Evolutionary conservation across 2,329 filamentous ascomycete species (phyloP), one percentile per base, ranked within the genome.

Genomic region (Pseudogymnoascus sp.): DNA sequence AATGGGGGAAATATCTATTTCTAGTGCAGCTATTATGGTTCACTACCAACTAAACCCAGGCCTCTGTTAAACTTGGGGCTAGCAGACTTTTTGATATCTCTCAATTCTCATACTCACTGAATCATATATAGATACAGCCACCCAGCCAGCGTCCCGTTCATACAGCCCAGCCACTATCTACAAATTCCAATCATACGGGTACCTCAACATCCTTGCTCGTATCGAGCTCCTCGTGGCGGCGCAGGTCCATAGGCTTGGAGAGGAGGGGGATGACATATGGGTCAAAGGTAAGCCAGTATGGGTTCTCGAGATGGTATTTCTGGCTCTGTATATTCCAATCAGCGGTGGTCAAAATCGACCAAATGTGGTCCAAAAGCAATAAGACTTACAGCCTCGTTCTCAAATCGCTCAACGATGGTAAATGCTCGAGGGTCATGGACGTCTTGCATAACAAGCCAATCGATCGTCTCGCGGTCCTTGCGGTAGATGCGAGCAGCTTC

Each of bases 381-480:
- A 40, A 13, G 10, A 77, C 81, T 63, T 72, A 86, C 83, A 59
- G 76, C 77, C 72, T 90, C 88, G 64, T 86, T 79, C 69, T 82
- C 80, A 74, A 89, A 91, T 33, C 88, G 78, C 76, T 91, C 88
- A 55, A 91, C 87, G 68, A 91, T 88, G 58, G 85, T 89, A 74
- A 91, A 91, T 59, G 86, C 84, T 63, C 86, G 79, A 48, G 80
- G 79, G 72, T 90, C 87, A 68, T 82, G 78, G 63, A 85, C 80
- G 69, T 86, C 85, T 76, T 90, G 88, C 88, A 90, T 90, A 65
- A 91, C 87, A 74, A 89, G 84, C 88, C 88, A 90, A 52, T 78
- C 81, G 63, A 87, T 70, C 0, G 83, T 89, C 77, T 90, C 88
- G 70, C 83, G 83, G 76, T 90, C 88, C 66, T 88, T 79, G 66